Conservation (phyloP, 495 filamentous ascomycete species). For the Penicillium mononematosum region DNA sequence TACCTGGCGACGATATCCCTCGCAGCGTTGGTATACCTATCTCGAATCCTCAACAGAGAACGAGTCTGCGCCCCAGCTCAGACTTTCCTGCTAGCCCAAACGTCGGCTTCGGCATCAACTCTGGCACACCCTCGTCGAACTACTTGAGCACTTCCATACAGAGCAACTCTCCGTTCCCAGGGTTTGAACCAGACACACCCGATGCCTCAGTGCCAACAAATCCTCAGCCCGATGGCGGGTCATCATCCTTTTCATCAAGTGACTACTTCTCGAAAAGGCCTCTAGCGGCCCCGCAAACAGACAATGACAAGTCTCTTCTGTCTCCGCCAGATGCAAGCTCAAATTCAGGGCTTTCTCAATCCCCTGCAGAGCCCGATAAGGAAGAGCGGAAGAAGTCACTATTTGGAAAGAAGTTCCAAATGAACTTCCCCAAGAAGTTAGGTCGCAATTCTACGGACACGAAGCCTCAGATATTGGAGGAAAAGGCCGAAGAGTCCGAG, state of each 20-base stretch:
- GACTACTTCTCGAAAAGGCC: constrained; percentile 66
- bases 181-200: constrained; percentile 25
- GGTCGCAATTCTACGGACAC: constrained; percentile 71
- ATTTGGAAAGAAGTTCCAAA: constrained; percentile 85
- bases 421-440: constrained; percentile 84
- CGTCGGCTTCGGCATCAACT: constrained; percentile 59
- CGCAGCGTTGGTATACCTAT: constrained; percentile 48
- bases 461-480: constrained; percentile 72
- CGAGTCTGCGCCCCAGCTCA: constrained; percentile 66
- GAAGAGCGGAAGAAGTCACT: constrained; percentile 70
- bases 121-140: constrained; percentile 25
- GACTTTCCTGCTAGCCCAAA: constrained; percentile 51
- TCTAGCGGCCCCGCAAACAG: constrained; percentile 22
- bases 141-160: constrained; percentile 32
- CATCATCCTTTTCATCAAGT: constrained; percentile 43
- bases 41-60: constrained; percentile 42
- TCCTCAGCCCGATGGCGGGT: constrained; percentile 45
- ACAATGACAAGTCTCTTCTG: constrained; percentile 37
- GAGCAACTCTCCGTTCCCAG: constrained; percentile 27
- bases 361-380: constrained; percentile 66
- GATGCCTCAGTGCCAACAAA: constrained; percentile 16
- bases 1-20: constrained; percentile 59
- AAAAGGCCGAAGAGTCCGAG: constrained; percentile 80
- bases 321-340: constrained; percentile 51
- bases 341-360: constrained; percentile 49